phyloP scores from a whole-genome alignment of 108 stramenopile genomes.

The Fragilaria radians region DNA sequence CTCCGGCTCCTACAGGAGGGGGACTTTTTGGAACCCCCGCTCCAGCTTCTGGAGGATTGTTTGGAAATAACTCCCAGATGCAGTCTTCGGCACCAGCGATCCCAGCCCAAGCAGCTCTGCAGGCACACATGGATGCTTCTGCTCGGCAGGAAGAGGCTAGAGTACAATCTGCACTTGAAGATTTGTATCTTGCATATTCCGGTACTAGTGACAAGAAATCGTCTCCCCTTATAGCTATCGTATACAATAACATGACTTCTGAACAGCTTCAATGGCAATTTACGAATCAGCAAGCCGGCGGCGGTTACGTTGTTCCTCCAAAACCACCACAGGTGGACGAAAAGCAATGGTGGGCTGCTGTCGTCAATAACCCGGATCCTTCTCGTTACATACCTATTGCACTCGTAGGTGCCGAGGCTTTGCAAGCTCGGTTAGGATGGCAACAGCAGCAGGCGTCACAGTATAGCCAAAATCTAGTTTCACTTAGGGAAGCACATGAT shows the following conservation, averaged over 20 bases:
- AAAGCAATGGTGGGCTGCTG: constrained; percentile 59
- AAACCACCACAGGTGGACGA: constrained; percentile 55
- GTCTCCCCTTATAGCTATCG: constrained; percentile 45
- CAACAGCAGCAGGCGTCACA: constrained; percentile 55
- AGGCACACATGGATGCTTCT: constrained; percentile 61
- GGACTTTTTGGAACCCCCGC: constrained; percentile 48
- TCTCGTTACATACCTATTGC: constrained; percentile 47
- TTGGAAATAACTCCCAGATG: constrained; percentile 39
- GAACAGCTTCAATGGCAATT: constrained; percentile 38
- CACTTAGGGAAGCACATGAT: constrained; percentile 20
- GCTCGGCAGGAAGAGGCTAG: constrained; percentile 65
- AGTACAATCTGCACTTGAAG: constrained; percentile 38
- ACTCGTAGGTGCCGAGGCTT: constrained; percentile 52
- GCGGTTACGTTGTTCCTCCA: constrained; percentile 25
- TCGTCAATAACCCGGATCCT: constrained; percentile 80
- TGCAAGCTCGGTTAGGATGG: constrained; percentile 47
- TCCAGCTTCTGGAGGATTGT: constrained; percentile 34
- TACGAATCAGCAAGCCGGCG: neutral
- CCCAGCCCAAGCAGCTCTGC: constrained; percentile 64
- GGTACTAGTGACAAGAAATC: constrained; percentile 20
- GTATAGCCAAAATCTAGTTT: constrained; percentile 20
- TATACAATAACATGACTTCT: constrained; percentile 65
- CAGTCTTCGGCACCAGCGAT: constrained; percentile 21
- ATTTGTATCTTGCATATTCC: constrained; percentile 44
- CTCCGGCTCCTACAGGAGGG: constrained; percentile 24